Evolutionary conservation across 495 filamentous ascomycete species (phyloP), one percentile per base, ranked within the genome.

Genomic region (Aspergillus wentii): DNA sequence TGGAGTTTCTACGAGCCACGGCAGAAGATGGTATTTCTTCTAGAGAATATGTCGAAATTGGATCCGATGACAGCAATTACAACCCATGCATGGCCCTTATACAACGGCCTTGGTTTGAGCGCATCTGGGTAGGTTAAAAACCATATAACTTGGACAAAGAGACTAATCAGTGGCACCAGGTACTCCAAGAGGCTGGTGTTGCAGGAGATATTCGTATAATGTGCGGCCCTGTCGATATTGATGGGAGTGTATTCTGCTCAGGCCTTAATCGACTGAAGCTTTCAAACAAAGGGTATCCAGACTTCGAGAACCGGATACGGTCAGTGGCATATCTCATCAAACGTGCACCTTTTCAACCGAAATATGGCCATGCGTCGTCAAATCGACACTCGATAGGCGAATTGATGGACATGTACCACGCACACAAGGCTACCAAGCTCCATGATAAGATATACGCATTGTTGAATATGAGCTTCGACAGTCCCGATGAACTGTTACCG

Each of bases 161-260:
- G 3, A n/a, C 31, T 27, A 17, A n/a, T 38, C n/a, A n/a, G n/a
- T n/a, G n/a, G n/a, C n/a, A n/a, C n/a, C n/a, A 59, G 55, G 41
- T 62, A 19, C 55, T 62, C 46, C 52, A 62, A 40, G 58, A 62
- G 43, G 50, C 53, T 35, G 55, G 47, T 21, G 42, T 47, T 31
- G 55, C 58, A 41, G 48, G 51, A 23, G 23, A 37, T 38, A 36
- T 56, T 25, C 18, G 48, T n/a, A 29, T 61, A n/a, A 42, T 54
- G 44, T 58, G 46, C 45, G 57, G 57, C 14, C 17, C 39, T 33
- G 43, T 19, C 17, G 44, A 46, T 33, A 50, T 61, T 16, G 41
- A 54, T 30, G 48, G 52, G 29, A 45, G 53, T 26, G 25, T 43
- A 17, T 43, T 43, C 18, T n/a, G n/a, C n/a, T n/a, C n/a, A n/a